A percentile compares a stretch with the other conserved stretches of the same genome.
These are phyloP conservation scores for Eremochloa ophiuroides DNA, from an alignment of 176 grass and related monocot species.

Conservation along the genomic window DNA sequence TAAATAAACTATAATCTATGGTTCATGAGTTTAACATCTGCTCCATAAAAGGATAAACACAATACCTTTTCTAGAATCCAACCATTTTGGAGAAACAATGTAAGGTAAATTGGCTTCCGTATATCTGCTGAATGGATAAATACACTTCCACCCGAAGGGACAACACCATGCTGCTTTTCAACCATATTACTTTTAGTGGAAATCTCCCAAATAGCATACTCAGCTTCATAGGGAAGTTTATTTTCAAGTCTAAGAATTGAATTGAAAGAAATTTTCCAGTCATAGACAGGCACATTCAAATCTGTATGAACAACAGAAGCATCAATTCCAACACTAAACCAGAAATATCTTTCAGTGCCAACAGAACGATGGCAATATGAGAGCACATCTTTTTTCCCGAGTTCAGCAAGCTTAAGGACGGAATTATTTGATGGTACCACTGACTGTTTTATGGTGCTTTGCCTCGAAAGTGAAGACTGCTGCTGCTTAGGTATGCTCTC, in stretches of 20 bases:
- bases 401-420: constrained; percentile 77
- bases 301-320: constrained; percentile 90
- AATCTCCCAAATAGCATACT: constrained; percentile 96
- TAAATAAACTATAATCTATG: not conserved
- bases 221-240: constrained; percentile 85
- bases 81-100: constrained; percentile 87
- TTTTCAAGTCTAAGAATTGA: constrained; percentile 92
- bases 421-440: constrained; percentile 39
- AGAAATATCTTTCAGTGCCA: constrained; percentile 63
- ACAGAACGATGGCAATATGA: constrained; percentile 49
- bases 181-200: constrained; percentile 76
- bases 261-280: constrained; percentile 96
- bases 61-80: constrained; percentile 96
- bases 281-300: constrained; percentile 76
- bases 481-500: constrained; percentile 48
- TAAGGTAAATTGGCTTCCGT: constrained; percentile 77
- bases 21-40: not conserved
- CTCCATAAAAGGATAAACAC: not conserved
- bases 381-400: constrained; percentile 89
- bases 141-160: constrained; percentile 64
- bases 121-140: constrained; percentile 96
- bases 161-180: constrained; percentile 73
- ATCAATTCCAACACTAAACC: constrained; percentile 84
- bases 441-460: constrained; percentile 50
- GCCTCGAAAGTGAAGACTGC: constrained; percentile 59